These are phyloP conservation scores for Hura crepitans DNA, from an alignment of 441 rosid genomes.

Conservation along the genomic window DNA sequence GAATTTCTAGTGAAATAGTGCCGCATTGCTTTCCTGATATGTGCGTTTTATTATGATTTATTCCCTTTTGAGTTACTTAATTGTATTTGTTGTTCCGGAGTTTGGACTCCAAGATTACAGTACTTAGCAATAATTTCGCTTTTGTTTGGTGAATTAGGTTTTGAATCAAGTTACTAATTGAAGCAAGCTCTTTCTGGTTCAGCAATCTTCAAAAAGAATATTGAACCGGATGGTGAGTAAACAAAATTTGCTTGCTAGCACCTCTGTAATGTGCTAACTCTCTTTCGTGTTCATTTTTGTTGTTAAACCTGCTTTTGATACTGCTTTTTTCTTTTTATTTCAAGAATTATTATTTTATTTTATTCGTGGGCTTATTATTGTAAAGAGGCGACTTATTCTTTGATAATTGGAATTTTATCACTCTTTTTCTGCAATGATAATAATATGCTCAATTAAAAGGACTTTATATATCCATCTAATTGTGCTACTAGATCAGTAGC, in stretches of 20 bases:
- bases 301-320: not conserved
- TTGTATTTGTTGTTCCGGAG: not conserved
- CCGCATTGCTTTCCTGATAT: not conserved
- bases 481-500: conserved; percentile 1
- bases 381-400: not conserved
- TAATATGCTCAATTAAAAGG: not conserved
- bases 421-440: not conserved
- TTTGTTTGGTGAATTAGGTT: conserved; percentile 5
- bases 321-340: not conserved
- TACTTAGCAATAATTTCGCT: not conserved
- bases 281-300: not conserved
- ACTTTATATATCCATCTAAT: not conserved
- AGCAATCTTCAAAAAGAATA: not conserved
- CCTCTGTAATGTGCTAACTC: not conserved
- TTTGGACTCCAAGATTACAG: not conserved
- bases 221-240: not conserved
- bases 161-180: not conserved
- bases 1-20: not conserved
- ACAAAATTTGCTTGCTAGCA: not conserved
- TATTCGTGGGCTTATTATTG: not conserved
- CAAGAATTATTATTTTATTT: not conserved
- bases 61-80: not conserved
- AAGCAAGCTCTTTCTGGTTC: not conserved
- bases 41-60: not conserved
- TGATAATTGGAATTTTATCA: not conserved